Evolutionary conservation across 2,329 filamentous ascomycete species (phyloP).

Genomic region (Parafenestella ontariensis): DNA sequence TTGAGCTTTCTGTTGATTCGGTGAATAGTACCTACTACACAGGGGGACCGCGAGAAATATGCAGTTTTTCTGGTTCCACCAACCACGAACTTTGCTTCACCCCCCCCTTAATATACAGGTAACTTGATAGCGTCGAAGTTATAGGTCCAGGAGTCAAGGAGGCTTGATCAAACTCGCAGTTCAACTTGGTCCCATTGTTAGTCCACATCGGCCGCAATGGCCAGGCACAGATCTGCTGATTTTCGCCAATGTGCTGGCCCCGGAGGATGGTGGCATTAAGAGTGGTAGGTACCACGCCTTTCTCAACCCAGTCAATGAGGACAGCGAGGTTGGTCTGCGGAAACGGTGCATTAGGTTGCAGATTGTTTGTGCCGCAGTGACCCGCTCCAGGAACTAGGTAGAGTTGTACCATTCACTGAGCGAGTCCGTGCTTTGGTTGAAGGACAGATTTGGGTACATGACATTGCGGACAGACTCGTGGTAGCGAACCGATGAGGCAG

Average conservation of each 20-base stretch:
- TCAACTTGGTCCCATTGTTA: not conserved
- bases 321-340: conserved; percentile 48
- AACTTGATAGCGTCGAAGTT: not conserved
- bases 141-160: not conserved
- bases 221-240: conserved; percentile 51
- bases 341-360: conserved; percentile 41
- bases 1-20: no score
- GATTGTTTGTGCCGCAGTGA: conserved; percentile 53
- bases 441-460: conserved; percentile 56
- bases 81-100: no score
- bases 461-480: conserved; percentile 60
- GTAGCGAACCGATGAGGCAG: conserved; percentile 63
- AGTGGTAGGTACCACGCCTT: conserved; percentile 52
- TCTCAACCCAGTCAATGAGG: conserved; percentile 59
- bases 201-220: conserved; percentile 52
- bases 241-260: conserved; percentile 8
- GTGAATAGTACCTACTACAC: no score
- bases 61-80: no score
- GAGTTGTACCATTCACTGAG: conserved; percentile 63
- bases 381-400: conserved; percentile 62
- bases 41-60: no score
- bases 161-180: not conserved
- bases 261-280: conserved; percentile 49
- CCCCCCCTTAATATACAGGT: not conserved
- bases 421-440: conserved; percentile 49